Evolutionary conservation across 1,284 basidiomycete genomes (phyloP).

Genomic region (Ceratobasidium sp.): DNA sequence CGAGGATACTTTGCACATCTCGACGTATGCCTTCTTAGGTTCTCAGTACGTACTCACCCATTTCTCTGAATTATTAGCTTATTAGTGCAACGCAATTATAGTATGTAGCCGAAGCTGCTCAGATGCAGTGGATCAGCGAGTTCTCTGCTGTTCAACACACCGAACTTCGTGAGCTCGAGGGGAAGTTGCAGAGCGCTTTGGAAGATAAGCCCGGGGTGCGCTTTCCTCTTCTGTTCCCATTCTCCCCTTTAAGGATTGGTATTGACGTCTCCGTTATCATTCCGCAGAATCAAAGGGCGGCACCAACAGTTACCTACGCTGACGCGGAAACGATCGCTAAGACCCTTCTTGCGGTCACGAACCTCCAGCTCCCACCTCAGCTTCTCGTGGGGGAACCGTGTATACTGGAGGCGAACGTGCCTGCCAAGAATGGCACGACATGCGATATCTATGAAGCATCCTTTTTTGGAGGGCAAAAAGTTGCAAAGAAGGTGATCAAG

Average conservation of each 20-base stretch:
- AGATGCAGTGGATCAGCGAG: conserved; percentile 32
- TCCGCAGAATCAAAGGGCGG: background rate
- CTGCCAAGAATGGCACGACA: background rate
- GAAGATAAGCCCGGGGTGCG: background rate
- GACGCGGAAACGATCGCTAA: conserved; percentile 8
- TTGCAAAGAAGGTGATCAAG: conserved; percentile 30
- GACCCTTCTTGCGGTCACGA: conserved; percentile 20
- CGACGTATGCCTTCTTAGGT: background rate
- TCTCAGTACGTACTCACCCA: background rate
- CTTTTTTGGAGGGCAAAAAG: conserved; percentile 22
- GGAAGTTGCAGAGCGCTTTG: background rate
- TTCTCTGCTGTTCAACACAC: conserved; percentile 18
- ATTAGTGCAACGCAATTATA: too few relatives aligned
- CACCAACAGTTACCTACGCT: background rate
- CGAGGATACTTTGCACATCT: background rate
- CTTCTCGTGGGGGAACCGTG: conserved; percentile 13
- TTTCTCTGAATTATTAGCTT: too few relatives aligned
- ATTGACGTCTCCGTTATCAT: too few relatives aligned
- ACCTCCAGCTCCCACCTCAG: conserved; percentile 8
- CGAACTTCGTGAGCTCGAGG: background rate
- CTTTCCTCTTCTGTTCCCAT: too few relatives aligned
- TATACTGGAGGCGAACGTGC: background rate
- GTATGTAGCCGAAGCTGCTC: conserved; percentile 24
- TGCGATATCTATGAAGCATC: conserved; percentile 13
- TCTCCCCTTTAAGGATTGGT: too few relatives aligned